These are phyloP conservation scores for Arxiozyma telluris DNA, from an alignment of 1,139 yeast species.

Conservation along the genomic window DNA sequence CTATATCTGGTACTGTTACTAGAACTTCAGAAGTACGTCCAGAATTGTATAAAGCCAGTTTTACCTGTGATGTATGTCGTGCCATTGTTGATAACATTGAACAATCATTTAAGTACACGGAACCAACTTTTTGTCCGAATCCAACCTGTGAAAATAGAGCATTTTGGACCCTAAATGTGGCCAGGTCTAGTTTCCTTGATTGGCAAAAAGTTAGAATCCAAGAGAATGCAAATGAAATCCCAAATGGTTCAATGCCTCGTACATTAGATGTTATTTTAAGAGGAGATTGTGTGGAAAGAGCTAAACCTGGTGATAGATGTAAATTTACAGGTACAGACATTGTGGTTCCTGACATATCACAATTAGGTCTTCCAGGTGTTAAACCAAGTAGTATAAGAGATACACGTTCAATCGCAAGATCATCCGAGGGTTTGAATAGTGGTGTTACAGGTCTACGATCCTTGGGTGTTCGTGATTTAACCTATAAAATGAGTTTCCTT, in stretches of 20 bases:
- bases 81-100: conserved; percentile 84
- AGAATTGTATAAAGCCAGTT: conserved; percentile 78
- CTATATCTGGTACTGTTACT: conserved; percentile 92
- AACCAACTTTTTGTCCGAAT: conserved; percentile 85
- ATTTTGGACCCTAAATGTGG: conserved; percentile 73
- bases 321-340: conserved; percentile 92
- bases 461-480: conserved; percentile 87
- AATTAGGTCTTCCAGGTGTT: conserved; percentile 93
- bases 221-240: conserved; percentile 91
- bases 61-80: conserved; percentile 83
- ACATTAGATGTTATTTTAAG: conserved; percentile 86
- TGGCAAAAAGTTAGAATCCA: conserved; percentile 97
- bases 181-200: conserved; percentile 83
- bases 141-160: conserved; percentile 84
- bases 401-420: conserved; percentile 47
- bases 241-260: conserved; percentile 98
- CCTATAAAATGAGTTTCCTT: conserved; percentile 82
- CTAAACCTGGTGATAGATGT: conserved; percentile 97
- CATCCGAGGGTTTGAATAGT: conserved; percentile 64
- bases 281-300: conserved; percentile 92
- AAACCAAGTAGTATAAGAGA: conserved; percentile 80
- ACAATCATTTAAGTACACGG: conserved; percentile 88
- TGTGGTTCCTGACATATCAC: conserved; percentile 91
- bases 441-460: conserved; percentile 83
- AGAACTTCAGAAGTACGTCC: conserved; percentile 97